Evolutionary conservation across 169 alveolate genomes (phyloP).

Genomic region (Plasmodium vivax): DNA sequence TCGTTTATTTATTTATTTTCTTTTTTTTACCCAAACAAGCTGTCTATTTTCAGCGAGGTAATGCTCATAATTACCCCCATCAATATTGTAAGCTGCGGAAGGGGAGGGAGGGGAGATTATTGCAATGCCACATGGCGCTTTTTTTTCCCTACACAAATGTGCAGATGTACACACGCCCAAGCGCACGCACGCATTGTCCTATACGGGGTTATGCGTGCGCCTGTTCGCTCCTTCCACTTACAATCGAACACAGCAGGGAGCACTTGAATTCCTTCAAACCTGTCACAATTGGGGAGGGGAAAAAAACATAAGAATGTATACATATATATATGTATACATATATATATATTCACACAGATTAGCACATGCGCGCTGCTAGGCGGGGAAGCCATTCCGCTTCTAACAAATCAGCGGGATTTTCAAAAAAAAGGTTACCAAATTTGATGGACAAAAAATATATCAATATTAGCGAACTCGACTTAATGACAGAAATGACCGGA

Average conservation of each 20-base stretch:
- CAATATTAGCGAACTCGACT: conserved; percentile 44
- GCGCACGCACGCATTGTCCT: not conserved
- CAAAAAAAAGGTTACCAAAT: conserved; percentile 8
- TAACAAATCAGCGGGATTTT: not conserved
- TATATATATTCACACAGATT: not conserved
- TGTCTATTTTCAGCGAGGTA: conserved; percentile 41
- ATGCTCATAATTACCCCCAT: conserved; percentile 63
- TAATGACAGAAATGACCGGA: conserved; percentile 45
- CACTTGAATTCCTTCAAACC: conserved; percentile 46
- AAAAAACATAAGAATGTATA: not conserved
- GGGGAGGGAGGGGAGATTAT: not conserved
- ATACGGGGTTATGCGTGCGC: not conserved
- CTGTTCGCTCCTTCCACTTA: not conserved
- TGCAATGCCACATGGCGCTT: not conserved
- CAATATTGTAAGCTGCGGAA: conserved; percentile 33
- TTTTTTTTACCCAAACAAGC: conserved; percentile 51
- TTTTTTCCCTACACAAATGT: not conserved
- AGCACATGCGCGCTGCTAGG: not conserved
- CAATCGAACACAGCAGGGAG: conserved; percentile 34
- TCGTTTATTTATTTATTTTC: not conserved
- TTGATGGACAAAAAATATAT: conserved; percentile 40
- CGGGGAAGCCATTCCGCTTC: not conserved
- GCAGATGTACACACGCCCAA: not conserved
- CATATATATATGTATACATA: not conserved
- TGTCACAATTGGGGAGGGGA: not conserved